These are phyloP conservation scores for Chenopodium formosanum DNA, from an alignment of 148 eudicot genomes.

Conservation along the genomic window DNA sequence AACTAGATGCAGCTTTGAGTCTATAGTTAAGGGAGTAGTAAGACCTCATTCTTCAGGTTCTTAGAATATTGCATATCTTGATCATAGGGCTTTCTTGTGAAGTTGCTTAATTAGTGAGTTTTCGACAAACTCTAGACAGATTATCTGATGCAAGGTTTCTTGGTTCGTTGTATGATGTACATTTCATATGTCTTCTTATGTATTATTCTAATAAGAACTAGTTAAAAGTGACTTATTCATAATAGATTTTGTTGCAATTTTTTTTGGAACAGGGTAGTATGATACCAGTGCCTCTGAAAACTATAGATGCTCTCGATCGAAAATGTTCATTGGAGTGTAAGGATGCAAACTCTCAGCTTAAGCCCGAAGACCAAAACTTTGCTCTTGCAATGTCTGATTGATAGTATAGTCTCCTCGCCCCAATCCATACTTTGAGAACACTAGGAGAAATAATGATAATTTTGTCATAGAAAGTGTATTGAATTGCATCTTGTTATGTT, in stretches of 20 bases:
- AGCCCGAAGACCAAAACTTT: conserved; percentile 14
- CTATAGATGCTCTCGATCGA: conserved; percentile 27
- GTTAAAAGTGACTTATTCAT: neutral
- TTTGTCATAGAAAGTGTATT: neutral
- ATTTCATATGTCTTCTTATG: neutral
- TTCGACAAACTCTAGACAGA: neutral
- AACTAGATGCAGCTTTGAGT: neutral
- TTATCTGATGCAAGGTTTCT: neutral
- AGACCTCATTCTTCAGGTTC: no score
- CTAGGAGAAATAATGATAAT: neutral
- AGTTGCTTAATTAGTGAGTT: neutral
- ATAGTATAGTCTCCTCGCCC: neutral
- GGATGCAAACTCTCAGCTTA: conserved; percentile 20
- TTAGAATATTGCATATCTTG: no score
- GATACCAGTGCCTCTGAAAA: neutral
- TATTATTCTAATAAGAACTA: neutral
- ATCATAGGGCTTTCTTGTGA: no score
- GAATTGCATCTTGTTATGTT: neutral
- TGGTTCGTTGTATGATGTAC: neutral
- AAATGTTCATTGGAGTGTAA: conserved; percentile 38
- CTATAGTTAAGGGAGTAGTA: no score
- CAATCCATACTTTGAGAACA: neutral
- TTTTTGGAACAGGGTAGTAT: conserved; percentile 21
- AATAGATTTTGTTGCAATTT: neutral
- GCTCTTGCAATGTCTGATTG: conserved; percentile 18